Conservation (phyloP, 805 yeast genomes). For the Metschnikowia corniflorae region DNA sequence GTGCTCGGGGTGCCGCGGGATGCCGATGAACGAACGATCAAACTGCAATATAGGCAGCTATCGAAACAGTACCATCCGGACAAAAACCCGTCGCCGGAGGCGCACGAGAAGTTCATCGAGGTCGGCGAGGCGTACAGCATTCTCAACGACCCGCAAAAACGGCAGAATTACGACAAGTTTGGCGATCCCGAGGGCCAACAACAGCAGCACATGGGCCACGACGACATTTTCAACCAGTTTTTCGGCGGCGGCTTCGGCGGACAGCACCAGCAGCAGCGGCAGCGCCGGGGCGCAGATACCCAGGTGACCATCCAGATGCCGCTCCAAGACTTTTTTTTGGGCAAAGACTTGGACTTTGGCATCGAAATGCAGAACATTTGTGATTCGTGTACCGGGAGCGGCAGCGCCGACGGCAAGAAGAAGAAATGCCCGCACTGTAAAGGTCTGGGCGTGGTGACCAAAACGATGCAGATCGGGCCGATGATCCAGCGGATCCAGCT, state of each 20-base stretch:
- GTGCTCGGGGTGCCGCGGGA: slow-evolving; percentile 65
- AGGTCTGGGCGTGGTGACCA: slow-evolving; percentile 69
- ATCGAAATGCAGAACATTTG: slow-evolving; percentile 74
- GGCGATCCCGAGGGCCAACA: slow-evolving; percentile 63
- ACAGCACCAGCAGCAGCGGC: slow-evolving; percentile 25
- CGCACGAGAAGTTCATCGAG: slow-evolving; percentile 83
- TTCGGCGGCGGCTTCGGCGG: slow-evolving; percentile 32
- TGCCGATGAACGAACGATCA: slow-evolving; percentile 79
- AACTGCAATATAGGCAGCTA: slow-evolving; percentile 76
- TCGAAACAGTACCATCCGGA: slow-evolving; percentile 93
- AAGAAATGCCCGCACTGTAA: slow-evolving; percentile 65
- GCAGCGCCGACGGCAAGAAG: slow-evolving; percentile 73
- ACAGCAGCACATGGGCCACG: slow-evolving; percentile 24
- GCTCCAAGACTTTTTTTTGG: slow-evolving; percentile 66
- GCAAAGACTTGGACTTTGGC: slow-evolving; percentile 57
- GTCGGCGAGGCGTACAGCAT: slow-evolving; percentile 93
- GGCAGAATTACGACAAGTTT: slow-evolving; percentile 62
- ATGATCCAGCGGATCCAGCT: slow-evolving; percentile 84
- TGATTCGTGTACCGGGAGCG: slow-evolving; percentile 75
- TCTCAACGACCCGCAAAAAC: slow-evolving; percentile 66
- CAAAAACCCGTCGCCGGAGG: slow-evolving; percentile 80
- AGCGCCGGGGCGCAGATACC: slow-evolving; percentile 60
- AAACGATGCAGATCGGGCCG: slow-evolving; percentile 76
- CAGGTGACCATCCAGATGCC: slow-evolving; percentile 53
- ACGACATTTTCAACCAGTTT: slow-evolving; percentile 64